Evolutionary conservation across 108 stramenopile genomes (phyloP).

Genomic region (Cyclostephanos tholiformis): DNA sequence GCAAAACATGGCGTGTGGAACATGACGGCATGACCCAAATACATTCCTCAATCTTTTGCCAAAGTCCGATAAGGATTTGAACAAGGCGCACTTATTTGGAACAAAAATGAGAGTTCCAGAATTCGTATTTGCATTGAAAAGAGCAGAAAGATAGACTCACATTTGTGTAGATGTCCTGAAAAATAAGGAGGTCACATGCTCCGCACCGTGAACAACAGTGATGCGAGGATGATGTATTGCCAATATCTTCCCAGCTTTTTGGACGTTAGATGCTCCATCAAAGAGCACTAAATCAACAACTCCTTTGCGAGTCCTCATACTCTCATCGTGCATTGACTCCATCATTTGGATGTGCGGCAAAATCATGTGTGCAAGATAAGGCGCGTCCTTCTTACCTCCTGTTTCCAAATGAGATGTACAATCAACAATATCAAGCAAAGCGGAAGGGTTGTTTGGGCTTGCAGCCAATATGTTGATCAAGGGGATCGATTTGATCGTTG

Average conservation of each 20-base stretch:
- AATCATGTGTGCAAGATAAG: neutral
- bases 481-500: conserved; percentile 12
- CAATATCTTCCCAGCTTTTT: neutral
- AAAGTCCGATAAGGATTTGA: too few species aligned
- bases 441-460: neutral
- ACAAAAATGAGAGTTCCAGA: too few species aligned
- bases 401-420: conserved; percentile 21
- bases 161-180: too few species aligned
- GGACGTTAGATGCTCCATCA: conserved; percentile 9
- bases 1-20: too few species aligned
- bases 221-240: neutral
- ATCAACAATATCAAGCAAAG: conserved; percentile 21
- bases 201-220: neutral
- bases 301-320: neutral
- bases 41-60: too few species aligned
- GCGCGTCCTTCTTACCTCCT: conserved; percentile 33
- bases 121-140: too few species aligned
- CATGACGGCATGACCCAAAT: too few species aligned
- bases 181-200: too few species aligned
- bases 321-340: neutral
- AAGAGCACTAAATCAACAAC: conserved; percentile 7
- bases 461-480: conserved; percentile 13
- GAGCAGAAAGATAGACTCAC: too few species aligned
- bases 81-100: too few species aligned
- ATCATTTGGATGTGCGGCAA: neutral